These are phyloP conservation scores for Oehlia diaphana DNA, from an alignment of 192 early-diverging fungal genomes.

Conservation along the genomic window DNA sequence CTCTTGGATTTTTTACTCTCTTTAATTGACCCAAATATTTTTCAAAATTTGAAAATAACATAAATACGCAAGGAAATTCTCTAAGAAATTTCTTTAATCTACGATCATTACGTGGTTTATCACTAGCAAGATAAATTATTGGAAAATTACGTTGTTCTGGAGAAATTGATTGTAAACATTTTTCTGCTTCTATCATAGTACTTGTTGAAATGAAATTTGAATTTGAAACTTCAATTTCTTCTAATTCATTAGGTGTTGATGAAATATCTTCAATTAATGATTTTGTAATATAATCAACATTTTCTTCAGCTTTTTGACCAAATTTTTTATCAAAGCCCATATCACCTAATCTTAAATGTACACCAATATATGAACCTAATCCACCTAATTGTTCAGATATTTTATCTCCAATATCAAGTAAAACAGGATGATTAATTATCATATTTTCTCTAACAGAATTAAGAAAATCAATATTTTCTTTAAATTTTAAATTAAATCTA, in stretches of 20 bases:
- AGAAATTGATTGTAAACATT: not conserved
- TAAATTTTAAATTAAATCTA: slow-evolving; percentile 46
- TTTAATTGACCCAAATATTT: slow-evolving; percentile 34
- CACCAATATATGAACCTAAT: slow-evolving; percentile 45
- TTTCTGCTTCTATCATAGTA: not conserved
- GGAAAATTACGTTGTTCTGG: not conserved
- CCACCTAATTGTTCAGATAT: slow-evolving; percentile 54
- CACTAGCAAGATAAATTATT: slow-evolving; percentile 42
- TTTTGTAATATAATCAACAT: slow-evolving; percentile 40
- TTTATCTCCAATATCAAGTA: slow-evolving; percentile 42
- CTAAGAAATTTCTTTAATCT: slow-evolving; percentile 1
- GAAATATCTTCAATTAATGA: not conserved
- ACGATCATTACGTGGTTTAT: slow-evolving; percentile 33
- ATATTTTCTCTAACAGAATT: slow-evolving; percentile 47
- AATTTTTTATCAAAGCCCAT: slow-evolving; percentile 49
- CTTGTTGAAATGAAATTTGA: not conserved
- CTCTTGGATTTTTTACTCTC: slow-evolving; percentile 36
- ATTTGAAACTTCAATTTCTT: not conserved
- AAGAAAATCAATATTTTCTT: slow-evolving; percentile 43
- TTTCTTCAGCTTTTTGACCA: slow-evolving; percentile 40
- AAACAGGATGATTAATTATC: slow-evolving; percentile 50
- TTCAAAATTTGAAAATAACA: slow-evolving; percentile 48
- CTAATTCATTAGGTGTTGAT: not conserved
- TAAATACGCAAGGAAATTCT: slow-evolving; percentile 55
- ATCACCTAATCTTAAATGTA: slow-evolving; percentile 49